Conservation (phyloP, 2,329 filamentous ascomycete species). For the Aspergillus hiratsukae region DNA sequence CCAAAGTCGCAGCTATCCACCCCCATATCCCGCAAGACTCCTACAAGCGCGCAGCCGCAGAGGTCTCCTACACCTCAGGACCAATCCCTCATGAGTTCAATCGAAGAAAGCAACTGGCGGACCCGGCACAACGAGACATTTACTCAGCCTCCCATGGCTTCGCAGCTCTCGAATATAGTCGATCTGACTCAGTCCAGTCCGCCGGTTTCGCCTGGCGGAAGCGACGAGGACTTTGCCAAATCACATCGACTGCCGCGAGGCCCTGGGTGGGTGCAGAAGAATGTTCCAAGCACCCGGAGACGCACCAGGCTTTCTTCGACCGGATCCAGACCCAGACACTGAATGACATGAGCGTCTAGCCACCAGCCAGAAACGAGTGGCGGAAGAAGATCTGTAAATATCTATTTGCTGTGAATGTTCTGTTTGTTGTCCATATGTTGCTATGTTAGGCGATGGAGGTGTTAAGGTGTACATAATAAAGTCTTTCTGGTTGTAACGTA, state of each 20-base stretch:
- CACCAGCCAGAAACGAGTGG: conserved; percentile 12
- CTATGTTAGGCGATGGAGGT: background rate
- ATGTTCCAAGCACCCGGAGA: conserved; percentile 11
- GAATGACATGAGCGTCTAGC: conserved; percentile 18
- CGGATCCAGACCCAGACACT: conserved; percentile 11
- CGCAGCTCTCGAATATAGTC: conserved; percentile 19
- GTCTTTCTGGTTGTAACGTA: background rate
- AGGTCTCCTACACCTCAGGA: conserved; percentile 3
- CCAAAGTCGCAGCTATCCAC: background rate
- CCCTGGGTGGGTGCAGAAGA: conserved; percentile 28
- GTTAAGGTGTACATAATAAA: background rate
- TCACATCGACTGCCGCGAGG: conserved; percentile 25
- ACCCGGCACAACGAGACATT: background rate
- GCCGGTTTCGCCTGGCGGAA: conserved; percentile 20
- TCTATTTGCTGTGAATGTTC: background rate
- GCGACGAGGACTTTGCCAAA: conserved; percentile 26
- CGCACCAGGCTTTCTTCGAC: conserved; percentile 19
- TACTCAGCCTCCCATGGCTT: conserved; percentile 9
- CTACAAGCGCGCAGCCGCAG: conserved; percentile 1
- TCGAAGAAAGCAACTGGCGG: conserved; percentile 8
- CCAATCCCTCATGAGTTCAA: conserved; percentile 7
- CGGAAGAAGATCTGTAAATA: conserved; percentile 6
- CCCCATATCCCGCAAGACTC: conserved; percentile 5
- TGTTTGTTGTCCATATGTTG: background rate
- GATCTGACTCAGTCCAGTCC: conserved; percentile 39